These are phyloP conservation scores for Ophiostoma ulmi DNA, from an alignment of 2,329 filamentous ascomycete species.

Conservation along the genomic window DNA sequence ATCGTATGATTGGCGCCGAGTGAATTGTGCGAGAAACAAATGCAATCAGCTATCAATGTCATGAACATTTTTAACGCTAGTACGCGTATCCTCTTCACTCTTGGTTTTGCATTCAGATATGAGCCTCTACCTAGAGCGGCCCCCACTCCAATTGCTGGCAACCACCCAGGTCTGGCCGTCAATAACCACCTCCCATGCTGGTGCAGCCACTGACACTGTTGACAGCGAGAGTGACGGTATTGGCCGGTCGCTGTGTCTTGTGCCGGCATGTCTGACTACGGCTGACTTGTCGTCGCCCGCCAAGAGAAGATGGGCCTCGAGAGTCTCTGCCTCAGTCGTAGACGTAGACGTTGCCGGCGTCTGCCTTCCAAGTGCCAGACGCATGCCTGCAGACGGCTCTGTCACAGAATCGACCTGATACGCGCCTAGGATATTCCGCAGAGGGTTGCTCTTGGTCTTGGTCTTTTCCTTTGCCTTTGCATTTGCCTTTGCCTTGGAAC, in stretches of 20 bases:
- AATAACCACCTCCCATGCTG: slow-evolving; percentile 28
- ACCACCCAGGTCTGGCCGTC: slow-evolving; percentile 29
- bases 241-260: not conserved
- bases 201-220: slow-evolving; percentile 32
- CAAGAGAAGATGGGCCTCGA: slow-evolving; percentile 26
- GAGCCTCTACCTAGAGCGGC: not conserved
- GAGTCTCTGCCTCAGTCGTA: not conserved
- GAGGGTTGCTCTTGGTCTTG: not conserved
- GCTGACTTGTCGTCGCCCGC: slow-evolving; percentile 28
- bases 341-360: not conserved
- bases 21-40: not conserved
- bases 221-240: not conserved
- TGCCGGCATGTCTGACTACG: not conserved
- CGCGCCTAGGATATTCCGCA: not conserved
- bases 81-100: not conserved
- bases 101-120: not conserved
- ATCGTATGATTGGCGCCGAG: not conserved
- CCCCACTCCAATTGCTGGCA: slow-evolving; percentile 24
- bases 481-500: not conserved
- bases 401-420: not conserved
- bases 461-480: not conserved
- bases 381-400: not conserved
- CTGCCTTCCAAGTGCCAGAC: not conserved
- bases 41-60: not conserved
- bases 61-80: not conserved